Evolutionary conservation across 2,329 filamentous ascomycete genomes (phyloP), one percentile per base, ranked within the genome.

Genomic region (Aspergillus pseudotamarii): DNA sequence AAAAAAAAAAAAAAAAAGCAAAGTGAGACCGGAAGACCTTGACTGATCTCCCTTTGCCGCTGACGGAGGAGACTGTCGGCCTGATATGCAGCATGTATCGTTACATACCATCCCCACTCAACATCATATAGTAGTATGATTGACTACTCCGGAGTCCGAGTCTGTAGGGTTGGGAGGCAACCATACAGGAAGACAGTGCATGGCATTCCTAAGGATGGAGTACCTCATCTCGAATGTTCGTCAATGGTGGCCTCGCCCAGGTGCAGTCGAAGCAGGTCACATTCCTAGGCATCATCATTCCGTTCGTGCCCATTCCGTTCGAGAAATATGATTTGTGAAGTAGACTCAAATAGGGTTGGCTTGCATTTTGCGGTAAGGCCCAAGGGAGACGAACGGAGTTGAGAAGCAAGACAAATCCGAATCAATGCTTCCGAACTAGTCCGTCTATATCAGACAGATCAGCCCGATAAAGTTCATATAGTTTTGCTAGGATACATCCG

Each of bases 301-400:
- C 51, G 23, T 16, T 32, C 19, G 30, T 21, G 8, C 12, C 28
- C 32, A 55, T 38, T 14, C 11, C n/a, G 41, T 9, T 36, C 8
- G n/a, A 26, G 4, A 36, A n/a, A 26, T 23, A n/a, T 38, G n/a
- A 55, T 55, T 19, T 19, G 32, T 12, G 11, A 30, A 9, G 23
- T 14, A 30, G 38, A 8, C 6, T 41, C 16, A 41, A 41, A 19
- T 41, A 19, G 14, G 38, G 38, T n/a, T 41, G 38, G n/a, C 23
- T 54, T 54, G n/a, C 30, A 54, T 54, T 11, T 54, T 54, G 51
- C 51, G 51, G 51, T 54, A 34, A 54, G 30, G 51, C 51, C 51
- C 30, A 54, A 36, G 32, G 21, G 5, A 9, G 14, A 14, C 16
- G 10, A 8, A 14, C 45, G 19, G 48, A 16, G 50, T n/a, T 34